Conservation (phyloP, 2,329 filamentous ascomycete genomes). For the Aphanocladium album region DNA sequence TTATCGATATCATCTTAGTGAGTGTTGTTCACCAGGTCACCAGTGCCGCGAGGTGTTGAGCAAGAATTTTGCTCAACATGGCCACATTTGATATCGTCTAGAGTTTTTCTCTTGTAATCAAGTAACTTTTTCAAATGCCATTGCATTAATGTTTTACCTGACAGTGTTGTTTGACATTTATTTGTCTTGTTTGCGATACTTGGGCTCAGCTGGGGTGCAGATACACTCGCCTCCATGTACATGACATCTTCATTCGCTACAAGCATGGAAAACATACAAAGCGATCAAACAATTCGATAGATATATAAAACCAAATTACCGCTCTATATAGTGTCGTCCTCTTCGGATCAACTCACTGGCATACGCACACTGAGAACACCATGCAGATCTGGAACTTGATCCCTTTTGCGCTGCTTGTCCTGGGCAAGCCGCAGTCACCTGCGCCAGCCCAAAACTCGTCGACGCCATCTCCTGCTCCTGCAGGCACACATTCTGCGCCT, state of each 20-base stretch:
- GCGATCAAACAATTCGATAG: too few relatives aligned
- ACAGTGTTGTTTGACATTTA: background rate
- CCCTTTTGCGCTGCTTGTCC: slow-evolving; percentile 5
- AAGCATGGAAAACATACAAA: too few relatives aligned
- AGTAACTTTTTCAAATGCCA: background rate
- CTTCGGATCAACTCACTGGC: background rate
- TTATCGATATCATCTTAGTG: too few relatives aligned
- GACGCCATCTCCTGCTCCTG: slow-evolving; percentile 12
- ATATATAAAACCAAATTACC: too few relatives aligned
- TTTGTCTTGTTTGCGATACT: slow-evolving; percentile 6
- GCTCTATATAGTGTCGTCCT: too few relatives aligned
- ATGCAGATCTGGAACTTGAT: slow-evolving; percentile 9
- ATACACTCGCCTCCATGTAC: too few relatives aligned
- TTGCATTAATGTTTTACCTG: background rate
- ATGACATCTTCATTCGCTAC: too few relatives aligned
- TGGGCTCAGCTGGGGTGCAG: background rate
- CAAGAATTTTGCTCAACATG: too few relatives aligned
- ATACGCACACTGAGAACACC: background rate
- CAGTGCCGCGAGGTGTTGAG: too few relatives aligned
- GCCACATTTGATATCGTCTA: too few relatives aligned
- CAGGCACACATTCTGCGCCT: slow-evolving; percentile 15
- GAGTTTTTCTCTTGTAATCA: too few relatives aligned
- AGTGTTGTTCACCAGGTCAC: too few relatives aligned
- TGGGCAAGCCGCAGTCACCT: slow-evolving; percentile 19
- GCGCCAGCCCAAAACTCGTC: slow-evolving; percentile 9